Conservation (phyloP, 2,329 filamentous ascomycete genomes). For the Myriangium duriaei region DNA sequence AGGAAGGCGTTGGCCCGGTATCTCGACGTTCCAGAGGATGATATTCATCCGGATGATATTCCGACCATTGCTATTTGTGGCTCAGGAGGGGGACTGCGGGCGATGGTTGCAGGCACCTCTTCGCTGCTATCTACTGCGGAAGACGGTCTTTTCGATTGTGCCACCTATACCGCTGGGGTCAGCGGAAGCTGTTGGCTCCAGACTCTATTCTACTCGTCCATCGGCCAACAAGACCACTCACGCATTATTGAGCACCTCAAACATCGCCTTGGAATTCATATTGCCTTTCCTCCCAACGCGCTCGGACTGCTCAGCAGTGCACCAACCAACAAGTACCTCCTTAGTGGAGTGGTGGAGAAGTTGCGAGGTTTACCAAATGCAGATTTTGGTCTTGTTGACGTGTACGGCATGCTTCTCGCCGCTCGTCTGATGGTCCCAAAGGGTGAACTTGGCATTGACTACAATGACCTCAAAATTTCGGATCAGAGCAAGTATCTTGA, state of each 20-base stretch:
- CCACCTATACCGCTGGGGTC: conserved; percentile 89
- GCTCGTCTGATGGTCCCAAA: conserved; percentile 76
- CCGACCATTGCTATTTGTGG: conserved; percentile 89
- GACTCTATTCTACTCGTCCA: conserved; percentile 69
- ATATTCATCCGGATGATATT: conserved; percentile 86
- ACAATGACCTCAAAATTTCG: conserved; percentile 77
- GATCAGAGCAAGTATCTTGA: conserved; percentile 68
- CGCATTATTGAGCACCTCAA: conserved; percentile 76
- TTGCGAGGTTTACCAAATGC: conserved; percentile 68
- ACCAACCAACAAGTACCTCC: conserved; percentile 83
- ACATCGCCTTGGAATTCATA: conserved; percentile 70
- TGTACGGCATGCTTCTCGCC: conserved; percentile 78
- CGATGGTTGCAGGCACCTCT: conserved; percentile 79
- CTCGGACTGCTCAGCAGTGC: conserved; percentile 71
- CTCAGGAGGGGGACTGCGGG: conserved; percentile 80
- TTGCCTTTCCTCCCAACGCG: conserved; percentile 80
- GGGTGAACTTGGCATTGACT: conserved; percentile 65
- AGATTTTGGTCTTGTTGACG: conserved; percentile 80
- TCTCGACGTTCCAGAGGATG: conserved; percentile 60
- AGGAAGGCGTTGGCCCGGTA: conserved; percentile 69
- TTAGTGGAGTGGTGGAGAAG: conserved; percentile 84
- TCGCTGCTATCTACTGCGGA: conserved; percentile 76
- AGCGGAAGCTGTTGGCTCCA: conserved; percentile 96
- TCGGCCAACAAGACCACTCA: conserved; percentile 55
- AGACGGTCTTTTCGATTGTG: conserved; percentile 81